Percentiles rank a stretch among this genome's conserved stretches.
These are phyloP conservation scores for Astrocystis sublimbata DNA, from an alignment of 495 filamentous ascomycete species.

Conservation along the genomic window DNA sequence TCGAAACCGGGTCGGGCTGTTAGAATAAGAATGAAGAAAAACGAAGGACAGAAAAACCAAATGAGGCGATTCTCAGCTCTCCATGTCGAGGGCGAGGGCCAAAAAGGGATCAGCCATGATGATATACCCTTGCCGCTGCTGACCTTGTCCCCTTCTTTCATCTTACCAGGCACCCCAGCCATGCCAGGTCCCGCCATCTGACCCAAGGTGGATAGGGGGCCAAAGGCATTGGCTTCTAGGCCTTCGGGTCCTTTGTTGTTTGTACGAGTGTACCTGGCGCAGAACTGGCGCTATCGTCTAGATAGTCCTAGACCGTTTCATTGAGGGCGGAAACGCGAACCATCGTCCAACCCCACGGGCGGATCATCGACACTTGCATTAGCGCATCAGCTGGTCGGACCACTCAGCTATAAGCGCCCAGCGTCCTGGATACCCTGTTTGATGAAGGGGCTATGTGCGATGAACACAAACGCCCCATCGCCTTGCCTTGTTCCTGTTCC, in stretches of 20 bases:
- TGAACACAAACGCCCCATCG: background rate
- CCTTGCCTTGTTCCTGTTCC: background rate
- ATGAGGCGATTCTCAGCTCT: conserved; percentile 3
- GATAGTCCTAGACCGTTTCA: conserved; percentile 14
- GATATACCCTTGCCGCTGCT: background rate
- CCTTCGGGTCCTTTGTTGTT: conserved; percentile 9
- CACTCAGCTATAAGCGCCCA: conserved; percentile 15
- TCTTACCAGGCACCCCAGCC: no score
- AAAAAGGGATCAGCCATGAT: background rate
- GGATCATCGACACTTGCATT: conserved; percentile 2
- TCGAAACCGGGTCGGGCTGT: conserved; percentile 12
- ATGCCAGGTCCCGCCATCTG: no score
- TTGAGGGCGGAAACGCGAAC: background rate
- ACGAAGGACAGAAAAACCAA: background rate
- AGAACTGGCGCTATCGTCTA: background rate
- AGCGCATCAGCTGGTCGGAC: background rate
- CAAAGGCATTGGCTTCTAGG: background rate
- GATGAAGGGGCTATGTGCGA: conserved; percentile 5
- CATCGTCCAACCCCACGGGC: conserved; percentile 13
- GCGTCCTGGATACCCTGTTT: background rate
- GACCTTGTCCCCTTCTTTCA: background rate
- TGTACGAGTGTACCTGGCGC: background rate
- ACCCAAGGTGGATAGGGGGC: conserved; percentile 1
- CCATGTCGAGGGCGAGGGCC: background rate
- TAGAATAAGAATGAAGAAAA: conserved; percentile 5